Conservation (phyloP, 1,284 basidiomycete genomes). For the Amylostereum areolatum region DNA sequence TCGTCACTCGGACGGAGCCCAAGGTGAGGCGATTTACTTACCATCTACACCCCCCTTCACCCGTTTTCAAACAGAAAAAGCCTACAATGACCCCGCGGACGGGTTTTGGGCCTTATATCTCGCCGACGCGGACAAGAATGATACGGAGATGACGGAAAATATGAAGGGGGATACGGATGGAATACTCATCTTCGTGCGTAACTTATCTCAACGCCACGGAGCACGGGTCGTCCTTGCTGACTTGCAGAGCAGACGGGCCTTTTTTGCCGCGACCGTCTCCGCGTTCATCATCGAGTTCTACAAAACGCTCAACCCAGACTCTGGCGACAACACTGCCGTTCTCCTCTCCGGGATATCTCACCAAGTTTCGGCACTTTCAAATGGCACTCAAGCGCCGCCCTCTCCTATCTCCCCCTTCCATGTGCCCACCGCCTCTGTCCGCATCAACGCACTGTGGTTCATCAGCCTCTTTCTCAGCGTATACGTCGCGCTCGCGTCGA, state of each 20-base stretch:
- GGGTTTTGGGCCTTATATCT: constrained; percentile 11
- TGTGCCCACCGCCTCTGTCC: constrained; percentile 4
- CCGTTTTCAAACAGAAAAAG: no score
- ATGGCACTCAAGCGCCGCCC: not conserved
- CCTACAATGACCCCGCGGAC: not conserved
- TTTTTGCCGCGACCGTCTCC: constrained; percentile 16
- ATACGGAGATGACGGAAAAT: constrained; percentile 17
- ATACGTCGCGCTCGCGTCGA: constrained; percentile 1
- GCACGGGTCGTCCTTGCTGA: no score
- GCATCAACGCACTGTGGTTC: not conserved
- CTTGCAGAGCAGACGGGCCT: constrained; percentile 11
- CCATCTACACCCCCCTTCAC: no score
- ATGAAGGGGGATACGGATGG: constrained; percentile 41
- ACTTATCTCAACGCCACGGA: no score
- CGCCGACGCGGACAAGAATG: constrained; percentile 10
- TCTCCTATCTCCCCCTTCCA: constrained; percentile 1
- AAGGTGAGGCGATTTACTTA: no score
- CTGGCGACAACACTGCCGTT: constrained; percentile 1
- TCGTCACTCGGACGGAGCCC: no score
- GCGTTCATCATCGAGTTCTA: constrained; percentile 15
- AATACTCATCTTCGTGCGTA: constrained; percentile 36
- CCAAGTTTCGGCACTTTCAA: not conserved
- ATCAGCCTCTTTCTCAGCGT: not conserved
- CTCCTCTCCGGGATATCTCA: constrained; percentile 6
- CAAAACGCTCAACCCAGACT: constrained; percentile 9